Conservation (phyloP, 768 basidiomycete species). For the Naematelia encephala region DNA sequence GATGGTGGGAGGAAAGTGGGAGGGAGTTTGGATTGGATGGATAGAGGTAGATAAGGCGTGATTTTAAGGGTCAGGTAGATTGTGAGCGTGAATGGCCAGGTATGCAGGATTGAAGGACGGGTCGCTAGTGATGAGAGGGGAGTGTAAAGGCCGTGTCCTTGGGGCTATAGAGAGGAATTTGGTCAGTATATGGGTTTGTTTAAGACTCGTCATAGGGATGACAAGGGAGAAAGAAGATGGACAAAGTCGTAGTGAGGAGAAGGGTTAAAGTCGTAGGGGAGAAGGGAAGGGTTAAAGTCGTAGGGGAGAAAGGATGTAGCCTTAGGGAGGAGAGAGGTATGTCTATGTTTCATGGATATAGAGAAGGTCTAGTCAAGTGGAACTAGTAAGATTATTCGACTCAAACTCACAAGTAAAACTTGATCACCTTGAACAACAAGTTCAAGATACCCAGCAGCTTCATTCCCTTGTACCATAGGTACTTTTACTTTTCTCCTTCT, state of each 20-base stretch:
- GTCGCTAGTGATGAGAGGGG: slow-evolving; percentile 29
- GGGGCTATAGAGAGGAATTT: slow-evolving; percentile 33
- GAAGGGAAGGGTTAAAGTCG: background rate
- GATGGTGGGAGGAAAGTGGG: slow-evolving; percentile 8
- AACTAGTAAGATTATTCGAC: background rate
- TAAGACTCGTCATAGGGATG: background rate
- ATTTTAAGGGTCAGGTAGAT: slow-evolving; percentile 5
- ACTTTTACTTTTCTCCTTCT: slow-evolving; percentile 48
- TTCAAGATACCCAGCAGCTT: slow-evolving; percentile 35
- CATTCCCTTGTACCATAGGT: slow-evolving; percentile 42
- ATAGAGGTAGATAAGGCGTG: slow-evolving; percentile 21
- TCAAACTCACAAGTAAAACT: slow-evolving; percentile 47
- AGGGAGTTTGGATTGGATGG: slow-evolving; percentile 29
- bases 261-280: background rate
- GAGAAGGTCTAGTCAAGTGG: too few relatives aligned
- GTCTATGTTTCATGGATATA: too few relatives aligned
- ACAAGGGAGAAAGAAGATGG: background rate
- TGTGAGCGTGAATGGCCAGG: slow-evolving; percentile 36
- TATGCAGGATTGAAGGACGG: slow-evolving; percentile 22
- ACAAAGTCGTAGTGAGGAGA: background rate
- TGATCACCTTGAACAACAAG: slow-evolving; percentile 44
- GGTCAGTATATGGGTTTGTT: slow-evolving; percentile 1
- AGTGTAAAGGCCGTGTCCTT: slow-evolving; percentile 30
- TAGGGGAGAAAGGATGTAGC: too few relatives aligned
- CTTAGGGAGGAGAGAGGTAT: too few relatives aligned